Evolutionary conservation across 2,329 filamentous ascomycete genomes (phyloP).

Genomic region (Trichophyton benhamiae): DNA sequence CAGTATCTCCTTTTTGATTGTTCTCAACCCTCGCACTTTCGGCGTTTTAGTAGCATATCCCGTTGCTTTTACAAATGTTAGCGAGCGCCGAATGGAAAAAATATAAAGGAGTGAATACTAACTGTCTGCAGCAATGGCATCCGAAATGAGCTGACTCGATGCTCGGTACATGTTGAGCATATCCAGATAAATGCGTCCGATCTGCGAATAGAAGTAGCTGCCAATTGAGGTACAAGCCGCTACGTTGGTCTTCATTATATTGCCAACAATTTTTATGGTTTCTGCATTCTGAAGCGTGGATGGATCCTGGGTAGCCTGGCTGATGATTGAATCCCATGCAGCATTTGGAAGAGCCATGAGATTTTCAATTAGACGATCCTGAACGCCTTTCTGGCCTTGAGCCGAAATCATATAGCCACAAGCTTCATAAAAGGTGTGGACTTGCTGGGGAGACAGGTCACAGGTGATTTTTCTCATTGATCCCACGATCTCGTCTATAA

Average conservation of each 20-base stretch:
- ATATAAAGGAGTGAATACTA: constrained; percentile 11
- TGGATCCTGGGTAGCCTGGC: constrained; percentile 71
- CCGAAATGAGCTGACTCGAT: constrained; percentile 90
- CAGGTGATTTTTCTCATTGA: constrained; percentile 93
- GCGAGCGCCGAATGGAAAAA: not conserved
- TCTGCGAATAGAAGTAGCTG: constrained; percentile 94
- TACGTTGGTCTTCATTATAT: constrained; percentile 99
- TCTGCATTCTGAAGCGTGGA: constrained; percentile 80
- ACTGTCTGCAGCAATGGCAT: constrained; percentile 78
- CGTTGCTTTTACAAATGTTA: constrained; percentile 45
- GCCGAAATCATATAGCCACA: constrained; percentile 99
- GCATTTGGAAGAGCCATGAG: constrained; percentile 87
- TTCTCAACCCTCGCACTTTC: constrained; percentile 84
- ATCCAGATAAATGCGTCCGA: constrained; percentile 92
- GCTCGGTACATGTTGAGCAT: constrained; percentile 99
- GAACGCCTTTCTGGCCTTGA: constrained; percentile 86
- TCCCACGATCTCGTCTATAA: constrained; percentile 96
- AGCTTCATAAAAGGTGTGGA: constrained; percentile 97
- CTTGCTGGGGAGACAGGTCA: constrained; percentile 89
- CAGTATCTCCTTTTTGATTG: constrained; percentile 98
- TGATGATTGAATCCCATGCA: constrained; percentile 93
- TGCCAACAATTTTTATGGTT: constrained; percentile 96
- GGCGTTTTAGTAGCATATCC: constrained; percentile 88
- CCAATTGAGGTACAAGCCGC: constrained; percentile 96
- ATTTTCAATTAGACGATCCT: constrained; percentile 81